Percentiles rank a stretch among this genome's conserved stretches.
Conservation (phyloP, 2,329 filamentous ascomycete genomes). For the Aspergillus tubingensis region DNA sequence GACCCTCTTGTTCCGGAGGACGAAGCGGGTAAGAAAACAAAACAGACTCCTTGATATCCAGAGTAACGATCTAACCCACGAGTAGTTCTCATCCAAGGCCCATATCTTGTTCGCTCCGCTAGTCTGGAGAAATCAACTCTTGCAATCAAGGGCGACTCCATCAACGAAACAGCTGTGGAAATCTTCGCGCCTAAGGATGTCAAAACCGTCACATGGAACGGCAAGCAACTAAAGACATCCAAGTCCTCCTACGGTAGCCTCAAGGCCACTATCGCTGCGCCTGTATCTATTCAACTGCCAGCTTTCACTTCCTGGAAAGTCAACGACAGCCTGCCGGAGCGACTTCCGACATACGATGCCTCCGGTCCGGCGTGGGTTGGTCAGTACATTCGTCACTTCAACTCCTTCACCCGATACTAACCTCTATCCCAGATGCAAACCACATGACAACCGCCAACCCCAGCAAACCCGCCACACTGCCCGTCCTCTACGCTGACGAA, state of each 20-base stretch:
- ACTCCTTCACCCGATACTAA: slow-evolving; percentile 2
- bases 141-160: slow-evolving; percentile 50
- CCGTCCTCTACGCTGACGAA: slow-evolving; percentile 51
- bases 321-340: slow-evolving; percentile 49
- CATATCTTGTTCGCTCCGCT: slow-evolving; percentile 55
- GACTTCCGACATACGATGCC: slow-evolving; percentile 45
- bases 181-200: slow-evolving; percentile 53
- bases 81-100: slow-evolving; percentile 54
- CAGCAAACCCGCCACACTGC: slow-evolving; percentile 45
- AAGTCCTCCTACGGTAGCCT: slow-evolving; percentile 45
- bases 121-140: slow-evolving; percentile 41
- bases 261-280: slow-evolving; percentile 34
- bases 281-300: slow-evolving; percentile 35
- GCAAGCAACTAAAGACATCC: slow-evolving; percentile 34
- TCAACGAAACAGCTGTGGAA: slow-evolving; percentile 45
- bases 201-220: slow-evolving; percentile 56
- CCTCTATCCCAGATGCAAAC: slow-evolving; percentile 33
- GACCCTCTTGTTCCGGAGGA: slow-evolving; percentile 50
- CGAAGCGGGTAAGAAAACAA: slow-evolving; percentile 44
- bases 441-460: slow-evolving; percentile 47
- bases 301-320: slow-evolving; percentile 41
- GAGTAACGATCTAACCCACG: background rate
- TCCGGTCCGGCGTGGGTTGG: slow-evolving; percentile 39
- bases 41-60: background rate
- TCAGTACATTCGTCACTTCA: slow-evolving; percentile 19